Base-by-base conservation (phyloP, 1,284 basidiomycete genomes). In the Clitocybe nebularis region DNA sequence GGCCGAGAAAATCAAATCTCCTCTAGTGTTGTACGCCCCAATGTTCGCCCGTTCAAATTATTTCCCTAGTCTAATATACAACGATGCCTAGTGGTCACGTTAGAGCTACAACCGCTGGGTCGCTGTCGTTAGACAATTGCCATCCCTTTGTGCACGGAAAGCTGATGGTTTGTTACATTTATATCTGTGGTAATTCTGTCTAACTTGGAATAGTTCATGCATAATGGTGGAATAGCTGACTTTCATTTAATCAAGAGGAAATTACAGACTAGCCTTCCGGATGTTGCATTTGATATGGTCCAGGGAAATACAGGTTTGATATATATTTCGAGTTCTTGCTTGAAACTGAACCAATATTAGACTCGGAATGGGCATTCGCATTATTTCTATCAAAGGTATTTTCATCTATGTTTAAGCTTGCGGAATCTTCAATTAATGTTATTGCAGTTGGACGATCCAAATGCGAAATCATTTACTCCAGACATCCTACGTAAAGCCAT, bases 351-450 rank as follows among this genome's bases (percentile, higher is more conserved):
- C 26, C 17, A 33, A 25, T 20, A 7, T 30, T 51, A 89, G 92
- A 95, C 63, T 93, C 92, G 1, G 92, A 97, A 72, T 96, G 93
- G 92, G 85, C 90, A 5, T 97, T 96, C 58, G 93, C 90, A 7
- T 67, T 95, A 36, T 90, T 93, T 62, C 66, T 97, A 16, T 89
- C 90, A 2, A 92, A 89, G 70, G 91, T 84, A 32, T 14, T 32
- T 5, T 2, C 19, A 39, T 36, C 66, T 51, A 5, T 22, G 35
- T 37, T 23, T 11, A 39, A 20, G 33, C 36, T 28, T 22, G 29
- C 7, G 5, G 38, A 28, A 21, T 46, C 26, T 41, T 50, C 48
- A 42, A 37, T 43, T 47, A 45, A 24, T 10, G 9, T 45, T 21
- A 46, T 23, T 48, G 8, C 43, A 94, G 89, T 75, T 94, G 20